Evolutionary conservation across 495 filamentous ascomycete genomes (phyloP), one percentile per base, ranked within the genome.

Genomic region (Aspergillus funiculosus): DNA sequence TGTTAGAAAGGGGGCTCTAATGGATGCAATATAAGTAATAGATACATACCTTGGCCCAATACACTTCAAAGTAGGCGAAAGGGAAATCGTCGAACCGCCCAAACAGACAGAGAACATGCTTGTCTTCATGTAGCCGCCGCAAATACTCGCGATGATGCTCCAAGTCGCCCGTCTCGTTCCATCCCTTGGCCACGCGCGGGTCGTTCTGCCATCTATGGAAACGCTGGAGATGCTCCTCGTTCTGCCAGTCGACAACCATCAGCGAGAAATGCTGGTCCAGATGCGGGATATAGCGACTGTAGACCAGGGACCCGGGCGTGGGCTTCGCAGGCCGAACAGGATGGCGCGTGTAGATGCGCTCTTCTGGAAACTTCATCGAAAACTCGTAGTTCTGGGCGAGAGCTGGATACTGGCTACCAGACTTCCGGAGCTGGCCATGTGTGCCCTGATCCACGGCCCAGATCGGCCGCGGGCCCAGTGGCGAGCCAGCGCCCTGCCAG

Each of bases 11-110:
- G 25, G 15, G n/a, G n/a, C n/a, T n/a, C n/a, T n/a, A n/a, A 21
- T 1, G 2, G 17, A 26, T 6, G 18, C 6, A 38, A 25, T 17
- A 1, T 7, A 41, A n/a, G 4, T 10, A 11, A n/a, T 4, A 18
- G 19, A 19, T 21, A 42, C 57, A 30, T 65, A 81, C 80, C 74
- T 83, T 82, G 13, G 74, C 78, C 82, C 82, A 86, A 58, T 86
- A 86, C 2, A 84, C 63, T 62, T 86, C 82, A 54, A 80, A 85
- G 48, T 85, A 85, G 0, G 81, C 77, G 58, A 86, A 86, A 5
- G 59, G 65, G 21, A 62, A 68, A 14, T 80, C 78, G 20, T 84
- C 69, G 44, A 83, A 86, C 1, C 73, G 64, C 0, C 76, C 82
- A 48, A 86, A 69, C 45, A 86, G 58, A 31, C 77, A 74, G 6